A percentile compares a stretch with the other conserved stretches of the same genome.
These are phyloP conservation scores for Solanum lycopersicoides DNA, from an alignment of 257 asterid genomes.

Conservation along the genomic window DNA sequence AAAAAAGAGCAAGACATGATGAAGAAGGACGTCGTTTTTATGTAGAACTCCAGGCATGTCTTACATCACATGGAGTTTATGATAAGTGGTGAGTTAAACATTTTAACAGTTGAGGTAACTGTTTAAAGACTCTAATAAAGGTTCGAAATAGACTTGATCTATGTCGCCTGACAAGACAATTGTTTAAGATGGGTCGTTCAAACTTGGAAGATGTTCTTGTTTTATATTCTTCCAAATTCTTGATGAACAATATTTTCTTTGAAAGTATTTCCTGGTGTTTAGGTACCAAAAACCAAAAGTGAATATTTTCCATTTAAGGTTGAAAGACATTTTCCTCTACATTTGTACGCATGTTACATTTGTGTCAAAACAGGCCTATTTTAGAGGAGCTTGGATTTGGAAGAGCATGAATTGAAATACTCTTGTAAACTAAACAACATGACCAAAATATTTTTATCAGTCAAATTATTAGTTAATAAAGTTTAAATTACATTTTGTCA, in stretches of 20 bases:
- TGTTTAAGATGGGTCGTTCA: too few relatives aligned
- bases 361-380: neutral
- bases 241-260: too few relatives aligned
- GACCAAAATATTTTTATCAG: too few relatives aligned
- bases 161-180: too few relatives aligned
- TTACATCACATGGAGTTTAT: neutral
- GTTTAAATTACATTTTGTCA: too few relatives aligned
- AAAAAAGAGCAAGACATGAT: conserved; percentile 1
- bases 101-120: neutral
- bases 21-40: neutral
- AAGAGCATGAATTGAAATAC: too few relatives aligned
- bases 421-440: too few relatives aligned
- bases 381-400: too few relatives aligned
- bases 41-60: neutral
- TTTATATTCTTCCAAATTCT: neutral
- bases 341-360: neutral
- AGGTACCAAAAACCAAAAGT: neutral
- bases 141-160: neutral
- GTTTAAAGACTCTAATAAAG: neutral
- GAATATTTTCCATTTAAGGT: neutral
- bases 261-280: too few relatives aligned
- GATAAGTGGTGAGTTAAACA: neutral
- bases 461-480: too few relatives aligned
- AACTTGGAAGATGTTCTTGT: neutral
- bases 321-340: neutral